Conservation (phyloP, 1,139 yeast species). For the Lodderomyces beijingensis region DNA sequence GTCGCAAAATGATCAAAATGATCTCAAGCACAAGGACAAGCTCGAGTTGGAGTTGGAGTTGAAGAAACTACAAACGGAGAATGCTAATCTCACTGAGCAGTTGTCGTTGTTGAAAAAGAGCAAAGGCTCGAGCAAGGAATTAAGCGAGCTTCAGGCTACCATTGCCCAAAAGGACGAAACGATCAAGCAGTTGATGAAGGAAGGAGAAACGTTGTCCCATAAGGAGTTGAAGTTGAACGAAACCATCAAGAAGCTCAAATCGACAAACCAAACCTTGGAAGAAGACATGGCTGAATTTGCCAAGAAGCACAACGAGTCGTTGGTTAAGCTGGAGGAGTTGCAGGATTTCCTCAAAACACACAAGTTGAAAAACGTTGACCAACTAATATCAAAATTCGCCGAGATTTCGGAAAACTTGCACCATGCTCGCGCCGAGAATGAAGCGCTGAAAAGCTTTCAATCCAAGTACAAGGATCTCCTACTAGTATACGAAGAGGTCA, state of each 20-base stretch:
- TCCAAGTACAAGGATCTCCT: slow-evolving; percentile 36
- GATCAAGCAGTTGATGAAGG: slow-evolving; percentile 58
- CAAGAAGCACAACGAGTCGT: slow-evolving; percentile 27
- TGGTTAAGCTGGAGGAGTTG: slow-evolving; percentile 27
- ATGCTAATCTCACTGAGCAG: slow-evolving; percentile 3
- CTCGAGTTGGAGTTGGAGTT: slow-evolving; percentile 5
- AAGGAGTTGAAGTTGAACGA: slow-evolving; percentile 71
- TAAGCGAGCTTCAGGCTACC: slow-evolving; percentile 17
- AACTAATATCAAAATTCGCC: slow-evolving; percentile 19
- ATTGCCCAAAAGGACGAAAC: slow-evolving; percentile 50
- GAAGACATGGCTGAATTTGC: slow-evolving; percentile 32
- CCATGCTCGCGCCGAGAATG: slow-evolving; percentile 17
- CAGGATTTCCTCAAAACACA: slow-evolving; percentile 28
- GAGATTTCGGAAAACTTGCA: slow-evolving; percentile 14
- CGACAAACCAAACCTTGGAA: slow-evolving; percentile 44
- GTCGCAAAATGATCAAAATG: not conserved
- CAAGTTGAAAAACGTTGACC: slow-evolving; percentile 24
- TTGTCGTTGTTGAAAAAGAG: slow-evolving; percentile 4
- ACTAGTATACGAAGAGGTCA: slow-evolving; percentile 31
- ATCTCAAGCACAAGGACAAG: not conserved
- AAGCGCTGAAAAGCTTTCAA: slow-evolving; percentile 28
- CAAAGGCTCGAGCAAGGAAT: slow-evolving; percentile 11
- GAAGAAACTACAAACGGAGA: slow-evolving; percentile 7
- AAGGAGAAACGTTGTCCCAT: slow-evolving; percentile 73
- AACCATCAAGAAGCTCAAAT: slow-evolving; percentile 58